Conservation (phyloP, 805 yeast species). For the Yarrowia osloensis region DNA sequence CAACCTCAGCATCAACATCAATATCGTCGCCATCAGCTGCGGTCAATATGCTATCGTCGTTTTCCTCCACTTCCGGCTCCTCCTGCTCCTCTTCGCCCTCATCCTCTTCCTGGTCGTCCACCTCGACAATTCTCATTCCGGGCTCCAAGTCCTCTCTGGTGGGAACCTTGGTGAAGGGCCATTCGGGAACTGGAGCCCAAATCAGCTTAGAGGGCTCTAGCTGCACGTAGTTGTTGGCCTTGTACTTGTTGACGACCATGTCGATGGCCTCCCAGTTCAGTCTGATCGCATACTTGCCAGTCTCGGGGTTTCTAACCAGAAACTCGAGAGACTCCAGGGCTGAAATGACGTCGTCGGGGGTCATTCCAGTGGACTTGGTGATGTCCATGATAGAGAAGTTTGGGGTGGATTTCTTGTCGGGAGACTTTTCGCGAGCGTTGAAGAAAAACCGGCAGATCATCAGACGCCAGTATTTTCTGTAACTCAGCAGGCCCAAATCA, state of each 20-base stretch:
- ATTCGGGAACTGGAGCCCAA: slow-evolving; percentile 52
- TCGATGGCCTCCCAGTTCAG: slow-evolving; percentile 52
- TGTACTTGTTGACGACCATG: slow-evolving; percentile 52
- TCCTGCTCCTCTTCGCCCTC: too few relatives aligned
- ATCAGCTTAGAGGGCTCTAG: slow-evolving; percentile 58
- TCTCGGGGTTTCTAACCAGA: slow-evolving; percentile 51
- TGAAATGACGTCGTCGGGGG: slow-evolving; percentile 78
- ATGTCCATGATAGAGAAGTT: slow-evolving; percentile 58
- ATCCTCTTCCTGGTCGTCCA: neutral
- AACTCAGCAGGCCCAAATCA: slow-evolving; percentile 80
- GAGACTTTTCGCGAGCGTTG: neutral
- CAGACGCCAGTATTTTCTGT: slow-evolving; percentile 82
- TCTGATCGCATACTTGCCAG: slow-evolving; percentile 54
- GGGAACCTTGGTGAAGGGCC: slow-evolving; percentile 17
- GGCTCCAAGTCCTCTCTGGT: slow-evolving; percentile 16
- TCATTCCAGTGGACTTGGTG: slow-evolving; percentile 78
- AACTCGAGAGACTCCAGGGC: slow-evolving; percentile 79
- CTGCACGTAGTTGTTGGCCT: slow-evolving; percentile 52
- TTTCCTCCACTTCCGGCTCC: neutral
- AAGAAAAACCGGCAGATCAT: slow-evolving; percentile 50
- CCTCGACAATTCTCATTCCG: neutral
- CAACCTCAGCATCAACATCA: neutral
- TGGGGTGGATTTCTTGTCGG: neutral
- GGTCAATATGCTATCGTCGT: too few relatives aligned
- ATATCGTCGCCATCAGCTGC: neutral